Evolutionary conservation across 2,329 filamentous ascomycete genomes (phyloP), one percentile per base, ranked within the genome.

Genomic region (Alternaria ventricosa): DNA sequence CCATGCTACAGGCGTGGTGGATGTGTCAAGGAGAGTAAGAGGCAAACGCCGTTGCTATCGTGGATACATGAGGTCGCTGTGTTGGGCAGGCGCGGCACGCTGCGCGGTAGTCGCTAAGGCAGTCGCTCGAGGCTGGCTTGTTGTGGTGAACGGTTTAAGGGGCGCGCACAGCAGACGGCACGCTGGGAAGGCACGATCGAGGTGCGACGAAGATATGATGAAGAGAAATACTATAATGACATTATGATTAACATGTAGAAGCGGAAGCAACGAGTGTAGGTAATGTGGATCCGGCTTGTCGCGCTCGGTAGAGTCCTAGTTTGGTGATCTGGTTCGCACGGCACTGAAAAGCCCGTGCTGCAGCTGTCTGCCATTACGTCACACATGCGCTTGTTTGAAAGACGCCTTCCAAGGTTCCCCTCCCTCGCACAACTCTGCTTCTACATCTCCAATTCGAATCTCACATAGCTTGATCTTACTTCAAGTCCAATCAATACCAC

Each of bases 11-110:
- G 43, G n/a, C 43, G 59, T 41, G 30, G 23, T 50, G 54, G 12
- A 44, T 30, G 20, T 45, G n/a, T 43, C 43, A 50, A 55, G 51
- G 65, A 59, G 53, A 61, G 20, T 50, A 53, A 57, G 45, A 56
- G 60, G 73, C 71, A 57, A 58, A 54, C 64, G 69, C 75, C 67
- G 68, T 64, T 66, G 65, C 70, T 77, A 75, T 68, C 64, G 70
- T 68, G 64, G 56, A 75, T 56, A 55, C 76, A 79, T 79, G 71
- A 65, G 63, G 64, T 68, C 55, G 51, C 55, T 18, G 64, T 59
- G 68, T 58, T 27, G 63, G 71, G 72, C 66, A 76, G 63, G 70
- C 61, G 57, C 64, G 68, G 45, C 64, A 60, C 49, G 60, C 45
- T 55, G 47, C 60, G 55, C 51, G 25, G 30, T 18, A 44, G 23